phyloP scores from a whole-genome alignment of 257 asterid genomes.

The Penstemon newberryi region DNA sequence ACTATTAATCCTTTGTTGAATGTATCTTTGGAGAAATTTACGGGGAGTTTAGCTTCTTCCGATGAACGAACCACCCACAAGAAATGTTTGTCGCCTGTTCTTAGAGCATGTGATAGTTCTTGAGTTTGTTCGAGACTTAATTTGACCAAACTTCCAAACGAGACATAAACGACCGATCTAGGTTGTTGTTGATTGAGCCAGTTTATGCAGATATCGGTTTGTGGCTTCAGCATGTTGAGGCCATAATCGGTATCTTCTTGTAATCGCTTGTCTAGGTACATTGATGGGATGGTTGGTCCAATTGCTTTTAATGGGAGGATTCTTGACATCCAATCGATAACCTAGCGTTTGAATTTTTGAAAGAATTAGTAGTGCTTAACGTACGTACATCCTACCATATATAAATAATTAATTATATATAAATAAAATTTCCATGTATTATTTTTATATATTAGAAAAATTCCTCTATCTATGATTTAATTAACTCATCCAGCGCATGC shows the following conservation, averaged over 20 bases:
- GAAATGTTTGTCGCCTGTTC: slow-evolving; percentile 20
- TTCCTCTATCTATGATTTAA: too few relatives aligned
- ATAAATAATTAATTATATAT: too few relatives aligned
- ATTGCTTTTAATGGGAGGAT: slow-evolving; percentile 23
- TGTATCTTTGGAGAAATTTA: slow-evolving; percentile 15
- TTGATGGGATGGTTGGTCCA: slow-evolving; percentile 32
- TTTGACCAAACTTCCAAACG: slow-evolving; percentile 29
- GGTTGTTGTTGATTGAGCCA: slow-evolving; percentile 27
- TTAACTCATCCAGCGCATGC: too few relatives aligned
- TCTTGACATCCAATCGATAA: slow-evolving; percentile 7
- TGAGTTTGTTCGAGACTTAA: neutral
- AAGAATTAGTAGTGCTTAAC: neutral
- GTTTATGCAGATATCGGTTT: neutral
- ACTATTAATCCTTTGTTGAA: neutral
- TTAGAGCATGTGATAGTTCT: slow-evolving; percentile 29
- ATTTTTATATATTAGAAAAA: too few relatives aligned
- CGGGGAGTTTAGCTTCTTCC: slow-evolving; percentile 17
- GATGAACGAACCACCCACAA: slow-evolving; percentile 33
- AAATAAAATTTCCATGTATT: too few relatives aligned
- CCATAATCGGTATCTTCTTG: slow-evolving; percentile 26
- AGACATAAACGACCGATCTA: slow-evolving; percentile 23
- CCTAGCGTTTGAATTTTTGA: neutral
- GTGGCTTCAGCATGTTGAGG: slow-evolving; percentile 16
- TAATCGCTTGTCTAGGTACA: slow-evolving; percentile 23
- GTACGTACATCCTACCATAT: too few relatives aligned